Percentiles rank a stretch among this genome's conserved stretches.
Conservation (phyloP, 495 filamentous ascomycete species). For the Aspergillus ellipticus region DNA sequence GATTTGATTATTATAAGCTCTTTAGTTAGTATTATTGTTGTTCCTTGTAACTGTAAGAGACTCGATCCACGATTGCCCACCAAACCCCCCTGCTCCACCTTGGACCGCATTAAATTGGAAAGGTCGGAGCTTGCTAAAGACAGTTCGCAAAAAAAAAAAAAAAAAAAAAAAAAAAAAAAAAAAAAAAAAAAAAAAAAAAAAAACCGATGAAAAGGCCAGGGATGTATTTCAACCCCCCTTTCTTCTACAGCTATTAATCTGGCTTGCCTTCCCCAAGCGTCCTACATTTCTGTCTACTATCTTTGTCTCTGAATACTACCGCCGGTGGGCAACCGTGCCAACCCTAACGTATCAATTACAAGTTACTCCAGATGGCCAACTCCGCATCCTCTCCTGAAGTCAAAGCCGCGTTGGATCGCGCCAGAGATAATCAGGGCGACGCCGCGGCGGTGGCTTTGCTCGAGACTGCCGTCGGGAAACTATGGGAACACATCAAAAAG, state of each 20-base stretch:
- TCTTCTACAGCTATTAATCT: not conserved
- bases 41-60: constrained; percentile 20
- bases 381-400: constrained; percentile 24
- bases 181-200: too few species aligned
- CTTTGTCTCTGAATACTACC: not conserved
- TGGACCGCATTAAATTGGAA: constrained; percentile 1
- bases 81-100: constrained; percentile 3
- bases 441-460: constrained; percentile 49
- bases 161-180: too few species aligned
- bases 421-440: constrained; percentile 57
- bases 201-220: not conserved
- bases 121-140: constrained; percentile 5
- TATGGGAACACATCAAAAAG: constrained; percentile 60
- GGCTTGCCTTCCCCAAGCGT: not conserved
- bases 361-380: constrained; percentile 17
- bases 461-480: constrained; percentile 49
- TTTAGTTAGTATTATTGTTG: constrained; percentile 2
- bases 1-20: too few species aligned
- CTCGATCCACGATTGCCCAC: constrained; percentile 22
- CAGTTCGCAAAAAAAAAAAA: too few species aligned
- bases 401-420: constrained; percentile 59
- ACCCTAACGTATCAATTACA: not conserved
- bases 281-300: not conserved
- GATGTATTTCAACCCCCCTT: not conserved
- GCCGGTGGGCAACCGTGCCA: not conserved